Evolutionary conservation across 2,329 filamentous ascomycete genomes (phyloP).

Genomic region (Diaporthe destruens): DNA sequence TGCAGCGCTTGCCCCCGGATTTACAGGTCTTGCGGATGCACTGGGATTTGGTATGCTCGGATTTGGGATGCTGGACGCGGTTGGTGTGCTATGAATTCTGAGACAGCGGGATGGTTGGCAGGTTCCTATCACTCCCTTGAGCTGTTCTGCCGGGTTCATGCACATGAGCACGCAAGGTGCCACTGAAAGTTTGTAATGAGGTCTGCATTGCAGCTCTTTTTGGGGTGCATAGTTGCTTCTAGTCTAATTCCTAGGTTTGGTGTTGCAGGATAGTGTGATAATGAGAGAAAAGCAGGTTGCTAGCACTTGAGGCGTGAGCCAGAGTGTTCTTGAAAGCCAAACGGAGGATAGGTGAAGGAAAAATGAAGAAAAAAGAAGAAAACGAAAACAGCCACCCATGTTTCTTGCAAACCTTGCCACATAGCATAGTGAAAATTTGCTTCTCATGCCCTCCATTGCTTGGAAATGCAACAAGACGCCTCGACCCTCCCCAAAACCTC

Average conservation of each 20-base stretch:
- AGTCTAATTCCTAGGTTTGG: slow-evolving; percentile 9
- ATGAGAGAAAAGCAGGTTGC: slow-evolving; percentile 9
- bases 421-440: too few relatives aligned
- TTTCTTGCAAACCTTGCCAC: neutral
- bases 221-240: neutral
- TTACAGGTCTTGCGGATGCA: slow-evolving; percentile 6
- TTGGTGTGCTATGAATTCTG: slow-evolving; percentile 2
- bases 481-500: neutral
- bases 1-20: neutral
- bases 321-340: slow-evolving; percentile 14
- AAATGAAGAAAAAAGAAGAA: neutral
- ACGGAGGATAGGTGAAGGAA: neutral
- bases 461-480: neutral
- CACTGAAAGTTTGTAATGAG: neutral
- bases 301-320: slow-evolving; percentile 31
- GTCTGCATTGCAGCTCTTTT: neutral
- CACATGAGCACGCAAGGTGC: neutral
- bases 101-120: neutral
- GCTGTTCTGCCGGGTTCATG: neutral
- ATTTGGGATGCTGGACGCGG: slow-evolving; percentile 1
- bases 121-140: too few relatives aligned
- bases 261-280: slow-evolving; percentile 3
- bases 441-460: neutral
- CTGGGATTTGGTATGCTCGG: slow-evolving; percentile 13
- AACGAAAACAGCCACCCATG: neutral